Base-by-base conservation (phyloP, 345 rosid species). In the Reutealis trisperma region DNA sequence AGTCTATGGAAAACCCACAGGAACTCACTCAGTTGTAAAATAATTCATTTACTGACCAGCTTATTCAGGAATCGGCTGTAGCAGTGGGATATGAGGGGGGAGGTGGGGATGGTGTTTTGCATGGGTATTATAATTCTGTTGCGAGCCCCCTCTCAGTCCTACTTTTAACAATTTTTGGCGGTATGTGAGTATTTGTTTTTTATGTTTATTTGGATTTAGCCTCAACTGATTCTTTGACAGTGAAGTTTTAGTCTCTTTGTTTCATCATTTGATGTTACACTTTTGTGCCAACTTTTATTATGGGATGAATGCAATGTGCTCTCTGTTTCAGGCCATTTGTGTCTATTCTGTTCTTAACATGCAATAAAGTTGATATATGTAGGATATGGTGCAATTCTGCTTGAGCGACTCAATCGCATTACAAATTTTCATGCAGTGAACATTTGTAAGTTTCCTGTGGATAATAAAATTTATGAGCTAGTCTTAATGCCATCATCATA, bases 1-100 rank as follows among this genome's bases (percentile, higher is more conserved):
- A 96, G 60, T 89, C 97, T 22, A 88, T 89, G 79, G 99, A 96
- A 82, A 93, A 90, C 47, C 96, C 97, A 8, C 88, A 88, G 73
- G 99, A 96, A 73, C 97, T 96, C 74, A 92, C 87, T 78, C 94
- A 92, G 89, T 83, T 93, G 90, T 96, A 87, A 77, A 74, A 25
- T 75, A 49, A 73, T 77, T 78, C 5, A 14, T 15, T 21, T 27
- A 70, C 74, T 80, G 69, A 66, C 66, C 41, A 19, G 67, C 78
- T 73, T 45, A 27, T 83, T 83, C 75, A 74, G 78, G 32, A 72
- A 25, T 70, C 0, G 64, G 71, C 63, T 25, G 72, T 76, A 67
- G 81, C 34, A 80, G 64, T 67, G 75, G 76, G 76, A 44, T 49
- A 18, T 27, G n/a, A 67, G 75, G 27, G 54, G 71, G 64, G 62